These are phyloP conservation scores for Neonectria sp. DNA, from an alignment of 2,329 filamentous ascomycete genomes.

Conservation along the genomic window DNA sequence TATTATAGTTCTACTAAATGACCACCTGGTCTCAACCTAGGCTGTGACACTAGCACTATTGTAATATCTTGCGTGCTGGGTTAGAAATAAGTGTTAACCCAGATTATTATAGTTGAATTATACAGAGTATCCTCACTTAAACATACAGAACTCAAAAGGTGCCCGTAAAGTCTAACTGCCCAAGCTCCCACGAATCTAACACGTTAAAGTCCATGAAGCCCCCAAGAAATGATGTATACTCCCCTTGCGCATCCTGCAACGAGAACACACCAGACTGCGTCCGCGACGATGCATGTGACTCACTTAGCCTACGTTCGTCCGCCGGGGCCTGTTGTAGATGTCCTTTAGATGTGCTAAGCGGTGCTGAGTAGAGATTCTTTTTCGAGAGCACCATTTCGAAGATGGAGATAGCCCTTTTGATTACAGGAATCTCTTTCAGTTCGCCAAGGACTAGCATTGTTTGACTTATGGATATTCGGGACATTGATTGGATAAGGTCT, in stretches of 20 bases:
- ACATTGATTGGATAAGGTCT: conserved; percentile 22
- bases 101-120: no score
- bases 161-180: conserved; percentile 9
- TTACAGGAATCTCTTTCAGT: conserved; percentile 13
- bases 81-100: no score
- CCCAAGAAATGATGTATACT: background rate
- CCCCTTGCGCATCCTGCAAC: background rate
- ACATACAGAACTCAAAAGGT: background rate
- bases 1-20: no score
- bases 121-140: no score
- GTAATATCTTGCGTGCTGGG: no score
- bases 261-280: background rate
- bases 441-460: conserved; percentile 23
- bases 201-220: conserved; percentile 13
- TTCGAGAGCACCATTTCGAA: conserved; percentile 29
- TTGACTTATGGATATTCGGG: conserved; percentile 23
- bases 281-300: background rate
- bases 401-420: conserved; percentile 16
- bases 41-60: no score
- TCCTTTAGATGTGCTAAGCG: background rate
- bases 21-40: no score
- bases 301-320: background rate
- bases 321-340: background rate
- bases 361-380: conserved; percentile 8
- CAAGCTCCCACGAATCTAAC: conserved; percentile 16